Conservation (phyloP, 345 rosid genomes). For the Murraya paniculata region DNA sequence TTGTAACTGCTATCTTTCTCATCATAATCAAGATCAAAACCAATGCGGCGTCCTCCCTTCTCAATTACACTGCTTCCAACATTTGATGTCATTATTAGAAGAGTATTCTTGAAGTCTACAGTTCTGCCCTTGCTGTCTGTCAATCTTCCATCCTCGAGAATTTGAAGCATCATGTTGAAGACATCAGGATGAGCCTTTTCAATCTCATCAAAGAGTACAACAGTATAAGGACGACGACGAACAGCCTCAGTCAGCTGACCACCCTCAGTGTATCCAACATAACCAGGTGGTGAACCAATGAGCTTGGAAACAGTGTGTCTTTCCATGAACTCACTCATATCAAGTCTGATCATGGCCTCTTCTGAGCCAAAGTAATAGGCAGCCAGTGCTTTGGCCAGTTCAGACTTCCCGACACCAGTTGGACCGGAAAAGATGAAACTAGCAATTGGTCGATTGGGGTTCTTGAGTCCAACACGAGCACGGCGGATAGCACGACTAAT, state of each 20-base stretch:
- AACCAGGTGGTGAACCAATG: conserved; percentile 98
- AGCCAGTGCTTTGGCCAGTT: conserved; percentile 92
- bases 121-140: conserved; percentile 99
- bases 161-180: conserved; percentile 99
- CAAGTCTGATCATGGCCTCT: conserved; percentile 96
- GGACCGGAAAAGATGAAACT: conserved; percentile 99
- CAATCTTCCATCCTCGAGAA: conserved; percentile 94
- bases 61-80: conserved; percentile 97
- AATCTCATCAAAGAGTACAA: conserved; percentile 91
- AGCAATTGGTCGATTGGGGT: conserved; percentile 92
- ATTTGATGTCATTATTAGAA: conserved; percentile 94
- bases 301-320: conserved; percentile 96
- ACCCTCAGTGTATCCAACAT: conserved; percentile 97
- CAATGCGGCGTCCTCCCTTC: conserved; percentile 86
- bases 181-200: conserved; percentile 99
- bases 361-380: conserved; percentile 96
- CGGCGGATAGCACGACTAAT: conserved; percentile 96
- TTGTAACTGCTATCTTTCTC: conserved; percentile 96
- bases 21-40: conserved; percentile 85
- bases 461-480: conserved; percentile 97
- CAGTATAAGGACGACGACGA: conserved; percentile 88
- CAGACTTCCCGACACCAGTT: conserved; percentile 99
- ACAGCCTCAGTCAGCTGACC: conserved; percentile 98
- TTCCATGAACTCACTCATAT: conserved; percentile 99
- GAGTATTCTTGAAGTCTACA: conserved; percentile 96